phyloP scores from a whole-genome alignment of 1,284 basidiomycete genomes.

The Tranzscheliella williamsii region DNA sequence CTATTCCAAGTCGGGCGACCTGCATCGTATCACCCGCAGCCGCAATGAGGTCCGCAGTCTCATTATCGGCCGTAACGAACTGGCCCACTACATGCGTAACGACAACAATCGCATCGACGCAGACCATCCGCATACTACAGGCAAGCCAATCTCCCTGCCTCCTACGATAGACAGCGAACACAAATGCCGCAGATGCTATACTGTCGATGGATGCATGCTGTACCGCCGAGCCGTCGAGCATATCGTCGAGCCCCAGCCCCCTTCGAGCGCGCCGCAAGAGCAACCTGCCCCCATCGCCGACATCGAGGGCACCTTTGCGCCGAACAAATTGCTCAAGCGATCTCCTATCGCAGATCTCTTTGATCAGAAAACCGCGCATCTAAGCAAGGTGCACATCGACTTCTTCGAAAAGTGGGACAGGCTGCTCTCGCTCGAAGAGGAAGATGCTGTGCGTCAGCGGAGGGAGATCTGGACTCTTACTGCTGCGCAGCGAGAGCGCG shows the following conservation, averaged over 20 bases:
- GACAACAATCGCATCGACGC: too few species aligned
- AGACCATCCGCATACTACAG: too few species aligned
- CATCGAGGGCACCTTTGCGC: conserved; percentile 1
- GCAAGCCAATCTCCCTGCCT: conserved; percentile 65
- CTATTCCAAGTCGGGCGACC: conserved; percentile 87
- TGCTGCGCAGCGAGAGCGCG: conserved; percentile 75
- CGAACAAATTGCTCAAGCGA: conserved; percentile 5
- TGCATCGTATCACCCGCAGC: conserved; percentile 76
- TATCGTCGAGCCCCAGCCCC: conserved; percentile 23
- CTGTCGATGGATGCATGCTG: conserved; percentile 85
- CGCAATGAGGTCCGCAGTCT: conserved; percentile 83
- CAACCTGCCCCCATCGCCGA: background rate
- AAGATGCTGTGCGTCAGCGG: conserved; percentile 77
- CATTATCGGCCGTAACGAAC: conserved; percentile 79
- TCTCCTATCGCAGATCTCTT: conserved; percentile 76
- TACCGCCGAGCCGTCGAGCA: conserved; percentile 71
- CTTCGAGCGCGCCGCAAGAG: background rate
- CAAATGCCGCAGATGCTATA: conserved; percentile 79
- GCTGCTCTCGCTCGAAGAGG: conserved; percentile 84
- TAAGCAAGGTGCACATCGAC: conserved; percentile 70
- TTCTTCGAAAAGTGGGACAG: conserved; percentile 93
- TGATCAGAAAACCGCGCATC: conserved; percentile 76
- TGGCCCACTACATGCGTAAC: conserved; percentile 72
- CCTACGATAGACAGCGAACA: conserved; percentile 81
- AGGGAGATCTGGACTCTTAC: conserved; percentile 93